A percentile compares a stretch with the other conserved stretches of the same genome.
These are phyloP conservation scores for Sinapis alba DNA, from an alignment of 441 rosid species.

Conservation along the genomic window DNA sequence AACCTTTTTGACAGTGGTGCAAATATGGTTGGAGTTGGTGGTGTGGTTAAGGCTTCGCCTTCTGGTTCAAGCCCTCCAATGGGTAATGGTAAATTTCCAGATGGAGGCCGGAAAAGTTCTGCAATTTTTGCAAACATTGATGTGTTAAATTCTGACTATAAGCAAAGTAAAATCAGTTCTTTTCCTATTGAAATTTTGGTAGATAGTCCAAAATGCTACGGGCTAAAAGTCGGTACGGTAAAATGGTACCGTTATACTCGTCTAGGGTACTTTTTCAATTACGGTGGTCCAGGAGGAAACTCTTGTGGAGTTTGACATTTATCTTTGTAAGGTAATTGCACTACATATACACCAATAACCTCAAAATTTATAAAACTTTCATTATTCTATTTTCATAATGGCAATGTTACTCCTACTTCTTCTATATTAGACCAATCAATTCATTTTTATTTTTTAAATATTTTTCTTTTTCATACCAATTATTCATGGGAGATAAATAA, in stretches of 20 bases:
- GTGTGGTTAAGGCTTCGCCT: neutral
- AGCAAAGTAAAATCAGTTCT: neutral
- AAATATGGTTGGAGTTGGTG: neutral
- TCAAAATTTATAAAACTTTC: too few relatives aligned
- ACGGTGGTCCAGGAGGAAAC: slow-evolving; percentile 5
- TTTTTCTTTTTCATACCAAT: too few relatives aligned
- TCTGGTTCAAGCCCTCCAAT: slow-evolving; percentile 1
- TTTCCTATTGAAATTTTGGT: neutral
- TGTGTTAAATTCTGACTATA: neutral
- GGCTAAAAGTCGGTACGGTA: neutral
- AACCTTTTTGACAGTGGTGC: neutral
- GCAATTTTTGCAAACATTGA: neutral
- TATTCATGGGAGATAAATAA: too few relatives aligned
- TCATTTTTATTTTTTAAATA: too few relatives aligned
- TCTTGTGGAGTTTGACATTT: neutral
- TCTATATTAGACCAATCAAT: too few relatives aligned
- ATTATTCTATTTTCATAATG: too few relatives aligned
- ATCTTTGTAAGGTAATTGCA: neutral
- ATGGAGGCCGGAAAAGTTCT: neutral
- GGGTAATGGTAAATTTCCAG: neutral
- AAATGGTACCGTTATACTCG: neutral
- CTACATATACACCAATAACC: too few relatives aligned
- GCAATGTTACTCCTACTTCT: too few relatives aligned
- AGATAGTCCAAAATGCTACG: neutral
- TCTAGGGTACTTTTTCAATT: neutral